Evolutionary conservation across 306 rosid species (phyloP), one percentile per base, ranked within the genome.

Genomic region (Dicorynia guianensis): DNA sequence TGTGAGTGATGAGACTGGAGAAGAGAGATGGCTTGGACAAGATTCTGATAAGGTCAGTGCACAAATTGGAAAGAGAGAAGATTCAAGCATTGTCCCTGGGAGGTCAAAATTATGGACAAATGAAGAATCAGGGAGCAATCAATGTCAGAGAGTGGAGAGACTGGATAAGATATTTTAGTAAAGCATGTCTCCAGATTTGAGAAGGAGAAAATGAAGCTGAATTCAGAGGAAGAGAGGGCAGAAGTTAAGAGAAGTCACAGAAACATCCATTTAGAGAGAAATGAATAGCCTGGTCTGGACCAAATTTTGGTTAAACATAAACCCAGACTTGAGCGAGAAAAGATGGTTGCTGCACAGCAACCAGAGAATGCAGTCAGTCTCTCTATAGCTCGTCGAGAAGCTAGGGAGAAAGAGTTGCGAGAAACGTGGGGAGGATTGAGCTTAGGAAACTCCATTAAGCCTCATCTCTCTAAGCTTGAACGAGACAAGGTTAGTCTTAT

Each of bases 381-480:
- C 38, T 85, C 86, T 38, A 59, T 39, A 47, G 11, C 72, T 67
- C 96, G 89, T n/a, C 90, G 91, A 54, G 84, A 85, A 85, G 92
- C 89, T 60, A 95, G 96, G 87, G 97, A 87, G 69, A 87, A 82
- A 81, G 96, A 92, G 74, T 78, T 89, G 78, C 90, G 89, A 76
- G 95, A 91, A 77, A 84, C 86, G 12, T 95, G 98, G 97, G 96
- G 92, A 71, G 97, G 97, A 58, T 42, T 87, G 74, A 78, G 96
- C 81, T 81, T 95, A 79, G 97, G 97, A 56, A 90, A 89, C 83
- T 85, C 97, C 74, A 83, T 92, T 77, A 92, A 69, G 87, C 96
- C 96, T 65, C 80, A 76, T 78, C 74, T 86, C 66, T 92, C 99
- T 7, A 90, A 81, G 86, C 92, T 92, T 73, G 89, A 95, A 82